Percentiles rank a stretch among this genome's conserved stretches.
phyloP scores from a whole-genome alignment of 108 stramenopile species.

The Pseudonitzschia multiseries region DNA sequence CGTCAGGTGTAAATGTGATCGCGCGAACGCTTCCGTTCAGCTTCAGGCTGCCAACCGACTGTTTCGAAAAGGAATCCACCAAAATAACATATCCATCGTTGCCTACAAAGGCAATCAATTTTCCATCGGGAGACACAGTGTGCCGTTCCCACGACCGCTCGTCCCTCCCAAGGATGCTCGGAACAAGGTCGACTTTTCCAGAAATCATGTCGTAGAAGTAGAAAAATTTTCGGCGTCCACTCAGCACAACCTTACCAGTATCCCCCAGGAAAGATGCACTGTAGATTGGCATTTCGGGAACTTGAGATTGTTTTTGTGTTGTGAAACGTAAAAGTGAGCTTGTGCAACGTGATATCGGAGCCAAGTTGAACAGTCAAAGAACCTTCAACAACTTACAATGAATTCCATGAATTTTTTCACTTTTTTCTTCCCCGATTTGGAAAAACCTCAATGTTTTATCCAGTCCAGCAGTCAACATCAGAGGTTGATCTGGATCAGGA shows the following conservation, averaged over 20 bases:
- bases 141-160: slow-evolving; percentile 86
- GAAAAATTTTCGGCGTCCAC: slow-evolving; percentile 89
- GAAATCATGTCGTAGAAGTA: slow-evolving; percentile 89
- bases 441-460: slow-evolving; percentile 95
- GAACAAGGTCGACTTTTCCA: slow-evolving; percentile 72
- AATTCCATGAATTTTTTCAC: slow-evolving; percentile 89
- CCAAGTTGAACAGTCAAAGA: background rate
- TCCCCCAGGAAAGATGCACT: slow-evolving; percentile 80
- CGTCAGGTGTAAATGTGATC: slow-evolving; percentile 80
- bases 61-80: slow-evolving; percentile 73
- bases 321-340: background rate
- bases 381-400: slow-evolving; percentile 48
- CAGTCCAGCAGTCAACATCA: slow-evolving; percentile 80
- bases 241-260: slow-evolving; percentile 78
- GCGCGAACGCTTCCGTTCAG: slow-evolving; percentile 91
- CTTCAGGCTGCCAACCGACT: slow-evolving; percentile 88
- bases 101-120: slow-evolving; percentile 85
- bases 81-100: slow-evolving; percentile 94
- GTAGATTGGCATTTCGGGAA: slow-evolving; percentile 89
- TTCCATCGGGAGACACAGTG: slow-evolving; percentile 82
- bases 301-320: background rate
- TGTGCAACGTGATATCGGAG: background rate
- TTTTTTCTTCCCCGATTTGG: slow-evolving; percentile 70
- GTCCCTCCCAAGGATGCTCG: slow-evolving; percentile 65
- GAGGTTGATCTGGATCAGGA: slow-evolving; percentile 65